Percentiles rank a stretch among this genome's conserved stretches.
Evolutionary conservation across 2,329 filamentous ascomycete genomes (phyloP).

Genomic region (Hymenoscyphus scutula): DNA sequence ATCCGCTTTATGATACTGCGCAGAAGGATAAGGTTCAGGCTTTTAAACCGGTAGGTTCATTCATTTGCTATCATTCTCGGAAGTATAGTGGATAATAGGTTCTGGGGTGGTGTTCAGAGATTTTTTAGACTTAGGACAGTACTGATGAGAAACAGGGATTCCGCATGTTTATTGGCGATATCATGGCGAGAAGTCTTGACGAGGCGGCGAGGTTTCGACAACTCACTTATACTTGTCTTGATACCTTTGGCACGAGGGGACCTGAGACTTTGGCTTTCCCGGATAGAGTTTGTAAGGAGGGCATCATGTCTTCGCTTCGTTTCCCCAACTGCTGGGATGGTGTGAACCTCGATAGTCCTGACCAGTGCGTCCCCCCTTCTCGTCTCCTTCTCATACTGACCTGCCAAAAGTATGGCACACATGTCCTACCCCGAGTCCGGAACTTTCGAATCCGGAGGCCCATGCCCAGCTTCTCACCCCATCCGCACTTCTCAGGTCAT

Average conservation of each 20-base stretch:
- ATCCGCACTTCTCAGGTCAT: constrained; percentile 19
- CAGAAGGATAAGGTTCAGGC: constrained; percentile 43
- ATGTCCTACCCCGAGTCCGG: constrained; percentile 24
- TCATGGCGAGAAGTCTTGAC: constrained; percentile 37
- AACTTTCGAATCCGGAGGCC: constrained; percentile 20
- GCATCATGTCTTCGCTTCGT: constrained; percentile 36
- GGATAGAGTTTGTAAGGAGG: constrained; percentile 30
- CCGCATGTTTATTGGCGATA: constrained; percentile 46
- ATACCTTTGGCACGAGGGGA: constrained; percentile 30
- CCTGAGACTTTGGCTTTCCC: constrained; percentile 38
- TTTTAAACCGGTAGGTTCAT: constrained; percentile 39
- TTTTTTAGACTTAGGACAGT: not conserved
- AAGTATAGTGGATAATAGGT: too few species aligned
- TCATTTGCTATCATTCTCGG: too few species aligned
- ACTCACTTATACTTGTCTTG: constrained; percentile 45
- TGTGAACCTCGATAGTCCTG: constrained; percentile 24
- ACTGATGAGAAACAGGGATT: constrained; percentile 38
- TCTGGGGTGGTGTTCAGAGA: too few species aligned
- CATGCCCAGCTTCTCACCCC: constrained; percentile 24
- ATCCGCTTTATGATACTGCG: constrained; percentile 31
- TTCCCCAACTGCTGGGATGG: constrained; percentile 35
- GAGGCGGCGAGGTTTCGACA: constrained; percentile 41
- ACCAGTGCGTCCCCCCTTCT: constrained; percentile 14
- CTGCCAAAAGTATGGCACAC: too few species aligned
- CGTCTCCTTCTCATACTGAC: not conserved